These are phyloP conservation scores for Syzygium aromaticum DNA, from an alignment of 345 rosid genomes.

Conservation along the genomic window DNA sequence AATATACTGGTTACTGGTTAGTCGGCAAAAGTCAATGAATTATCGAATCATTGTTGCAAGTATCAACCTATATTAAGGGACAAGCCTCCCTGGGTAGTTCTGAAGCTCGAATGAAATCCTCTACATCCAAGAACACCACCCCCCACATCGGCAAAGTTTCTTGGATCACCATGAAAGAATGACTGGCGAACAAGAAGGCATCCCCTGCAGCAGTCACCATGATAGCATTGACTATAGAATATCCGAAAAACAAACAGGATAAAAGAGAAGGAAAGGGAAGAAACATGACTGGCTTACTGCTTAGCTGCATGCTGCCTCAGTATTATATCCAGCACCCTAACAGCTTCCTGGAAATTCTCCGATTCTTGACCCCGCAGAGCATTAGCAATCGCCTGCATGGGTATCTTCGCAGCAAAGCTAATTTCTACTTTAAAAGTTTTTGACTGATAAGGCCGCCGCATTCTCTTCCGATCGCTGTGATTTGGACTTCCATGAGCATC, in stretches of 20 bases:
- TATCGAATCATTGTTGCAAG: background rate
- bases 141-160: constrained; percentile 59
- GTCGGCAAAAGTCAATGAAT: background rate
- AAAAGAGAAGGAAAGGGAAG: background rate
- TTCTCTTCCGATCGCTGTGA: constrained; percentile 51
- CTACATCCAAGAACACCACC: constrained; percentile 80
- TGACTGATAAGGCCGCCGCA: constrained; percentile 42
- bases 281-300: constrained; percentile 36
- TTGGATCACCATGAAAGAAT: constrained; percentile 67
- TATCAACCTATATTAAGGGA: constrained; percentile 73
- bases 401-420: constrained; percentile 69
- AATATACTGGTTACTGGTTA: background rate
- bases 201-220: constrained; percentile 42
- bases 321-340: constrained; percentile 74
- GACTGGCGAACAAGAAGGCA: constrained; percentile 93
- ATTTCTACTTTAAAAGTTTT: constrained; percentile 63
- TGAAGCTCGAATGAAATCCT: constrained; percentile 81
- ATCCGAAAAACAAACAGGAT: background rate
- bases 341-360: constrained; percentile 64
- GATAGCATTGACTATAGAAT: background rate
- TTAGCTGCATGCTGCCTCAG: constrained; percentile 86
- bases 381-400: constrained; percentile 72
- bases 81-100: constrained; percentile 81
- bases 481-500: constrained; percentile 38
- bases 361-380: constrained; percentile 78